These are phyloP conservation scores for Aspergillus asperescens DNA, from an alignment of 495 filamentous ascomycete species.

Conservation along the genomic window DNA sequence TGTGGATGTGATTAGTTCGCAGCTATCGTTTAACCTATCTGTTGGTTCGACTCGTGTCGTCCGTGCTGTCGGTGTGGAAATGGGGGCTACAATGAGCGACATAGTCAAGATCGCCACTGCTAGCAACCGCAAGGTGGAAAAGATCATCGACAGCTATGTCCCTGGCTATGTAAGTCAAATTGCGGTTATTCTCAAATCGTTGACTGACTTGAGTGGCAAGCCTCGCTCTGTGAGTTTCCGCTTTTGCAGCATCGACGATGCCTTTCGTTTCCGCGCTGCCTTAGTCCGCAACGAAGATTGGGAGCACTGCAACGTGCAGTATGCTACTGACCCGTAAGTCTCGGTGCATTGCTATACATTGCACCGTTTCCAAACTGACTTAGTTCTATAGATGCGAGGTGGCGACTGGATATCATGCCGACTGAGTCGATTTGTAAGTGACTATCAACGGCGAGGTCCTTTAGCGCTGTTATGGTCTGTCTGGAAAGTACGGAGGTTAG, in stretches of 20 bases:
- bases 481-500: not conserved
- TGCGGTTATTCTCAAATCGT: not conserved
- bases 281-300: constrained; percentile 36
- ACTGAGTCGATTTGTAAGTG: not conserved
- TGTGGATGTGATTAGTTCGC: constrained; percentile 34
- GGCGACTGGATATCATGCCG: constrained; percentile 28
- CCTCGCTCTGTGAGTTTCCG: constrained; percentile 35
- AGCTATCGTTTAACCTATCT: constrained; percentile 30
- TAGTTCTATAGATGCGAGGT: constrained; percentile 27
- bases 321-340: constrained; percentile 42
- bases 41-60: constrained; percentile 37
- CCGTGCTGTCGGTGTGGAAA: constrained; percentile 34
- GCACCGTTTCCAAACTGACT: not conserved
- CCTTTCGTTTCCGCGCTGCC: constrained; percentile 33
- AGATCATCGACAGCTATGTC: constrained; percentile 29
- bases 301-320: constrained; percentile 39
- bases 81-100: constrained; percentile 25
- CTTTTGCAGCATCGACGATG: constrained; percentile 39
- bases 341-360: not conserved
- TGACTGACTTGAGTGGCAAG: constrained; percentile 16
- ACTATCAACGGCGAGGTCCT: not conserved
- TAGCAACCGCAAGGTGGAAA: constrained; percentile 33
- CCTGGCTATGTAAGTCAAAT: constrained; percentile 27
- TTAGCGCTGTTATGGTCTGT: not conserved
- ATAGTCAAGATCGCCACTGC: constrained; percentile 27